Conservation (phyloP, 2,329 filamentous ascomycete species). For the Samsoniella hepiali region DNA sequence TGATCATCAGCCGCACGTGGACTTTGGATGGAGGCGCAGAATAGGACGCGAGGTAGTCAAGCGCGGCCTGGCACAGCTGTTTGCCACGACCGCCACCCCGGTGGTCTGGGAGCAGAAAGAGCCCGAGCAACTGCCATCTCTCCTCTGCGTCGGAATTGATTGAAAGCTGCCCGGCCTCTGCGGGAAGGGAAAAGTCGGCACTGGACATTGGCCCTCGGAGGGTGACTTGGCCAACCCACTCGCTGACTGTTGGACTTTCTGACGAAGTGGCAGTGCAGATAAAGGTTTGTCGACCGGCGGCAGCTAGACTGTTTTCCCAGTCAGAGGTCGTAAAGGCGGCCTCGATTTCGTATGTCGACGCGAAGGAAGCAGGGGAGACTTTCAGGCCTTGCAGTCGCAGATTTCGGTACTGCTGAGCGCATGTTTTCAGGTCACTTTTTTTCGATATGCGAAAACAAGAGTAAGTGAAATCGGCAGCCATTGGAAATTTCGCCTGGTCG, state of each 20-base stretch:
- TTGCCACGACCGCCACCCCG: conserved; percentile 19
- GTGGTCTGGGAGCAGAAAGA: conserved; percentile 20
- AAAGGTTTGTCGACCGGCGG: conserved; percentile 3
- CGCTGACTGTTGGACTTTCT: background rate
- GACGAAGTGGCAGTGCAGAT: conserved; percentile 7
- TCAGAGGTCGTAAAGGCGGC: background rate
- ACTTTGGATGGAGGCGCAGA: background rate
- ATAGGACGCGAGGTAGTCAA: conserved; percentile 16
- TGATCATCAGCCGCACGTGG: background rate
- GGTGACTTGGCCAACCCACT: conserved; percentile 20
- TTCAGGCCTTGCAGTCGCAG: background rate
- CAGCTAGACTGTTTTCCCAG: background rate
- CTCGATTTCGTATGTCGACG: background rate
- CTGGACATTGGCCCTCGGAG: conserved; percentile 14
- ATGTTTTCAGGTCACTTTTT: background rate
- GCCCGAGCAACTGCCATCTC: conserved; percentile 22
- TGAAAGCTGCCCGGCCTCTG: conserved; percentile 5
- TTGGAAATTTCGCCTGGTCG: background rate
- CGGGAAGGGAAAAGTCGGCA: conserved; percentile 1
- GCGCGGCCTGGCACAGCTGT: conserved; percentile 18
- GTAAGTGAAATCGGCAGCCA: background rate
- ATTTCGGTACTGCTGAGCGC: background rate
- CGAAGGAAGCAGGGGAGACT: background rate
- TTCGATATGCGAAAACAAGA: background rate
- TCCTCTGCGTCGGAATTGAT: conserved; percentile 10